phyloP scores from a whole-genome alignment of 1,284 basidiomycete species.

The Entoloma clypeatum region DNA sequence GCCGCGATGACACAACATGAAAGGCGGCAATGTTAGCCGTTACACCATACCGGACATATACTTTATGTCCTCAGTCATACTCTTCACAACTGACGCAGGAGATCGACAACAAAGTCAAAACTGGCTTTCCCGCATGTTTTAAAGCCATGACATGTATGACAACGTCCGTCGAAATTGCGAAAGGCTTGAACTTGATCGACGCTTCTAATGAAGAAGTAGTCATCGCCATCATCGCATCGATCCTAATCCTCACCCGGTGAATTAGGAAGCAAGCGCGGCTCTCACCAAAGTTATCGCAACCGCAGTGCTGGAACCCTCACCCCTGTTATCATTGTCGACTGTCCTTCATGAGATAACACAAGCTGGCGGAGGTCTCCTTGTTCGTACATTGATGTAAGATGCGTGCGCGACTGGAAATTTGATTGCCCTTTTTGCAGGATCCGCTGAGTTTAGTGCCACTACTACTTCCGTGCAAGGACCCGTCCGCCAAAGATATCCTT shows the following conservation, averaged over 20 bases:
- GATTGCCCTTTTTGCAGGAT: conserved; percentile 37
- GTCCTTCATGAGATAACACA: conserved; percentile 25
- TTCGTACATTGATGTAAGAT: no score
- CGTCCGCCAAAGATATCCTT: conserved; percentile 41
- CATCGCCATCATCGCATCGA: no score
- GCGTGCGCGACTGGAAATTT: neutral
- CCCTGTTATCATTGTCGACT: conserved; percentile 22
- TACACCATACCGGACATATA: conserved; percentile 1
- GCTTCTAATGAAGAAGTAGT: conserved; percentile 16
- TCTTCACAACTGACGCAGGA: no score
- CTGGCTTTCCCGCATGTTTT: no score
- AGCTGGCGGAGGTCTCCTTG: conserved; percentile 19
- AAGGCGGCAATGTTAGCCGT: conserved; percentile 1
- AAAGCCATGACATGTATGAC: conserved; percentile 8
- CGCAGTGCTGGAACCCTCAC: conserved; percentile 24
- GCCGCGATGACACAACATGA: neutral
- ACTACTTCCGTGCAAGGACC: conserved; percentile 37
- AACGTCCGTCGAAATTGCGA: conserved; percentile 1
- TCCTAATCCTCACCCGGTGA: conserved; percentile 2
- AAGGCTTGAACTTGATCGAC: conserved; percentile 8
- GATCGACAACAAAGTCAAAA: no score
- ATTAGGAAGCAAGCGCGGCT: conserved; percentile 24
- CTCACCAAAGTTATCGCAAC: conserved; percentile 31
- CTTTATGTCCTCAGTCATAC: neutral
- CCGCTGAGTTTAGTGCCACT: conserved; percentile 46